A percentile compares a stretch with the other conserved stretches of the same genome.
Evolutionary conservation across 345 rosid genomes (phyloP).

Genomic region (Eucalyptus shirleyi): DNA sequence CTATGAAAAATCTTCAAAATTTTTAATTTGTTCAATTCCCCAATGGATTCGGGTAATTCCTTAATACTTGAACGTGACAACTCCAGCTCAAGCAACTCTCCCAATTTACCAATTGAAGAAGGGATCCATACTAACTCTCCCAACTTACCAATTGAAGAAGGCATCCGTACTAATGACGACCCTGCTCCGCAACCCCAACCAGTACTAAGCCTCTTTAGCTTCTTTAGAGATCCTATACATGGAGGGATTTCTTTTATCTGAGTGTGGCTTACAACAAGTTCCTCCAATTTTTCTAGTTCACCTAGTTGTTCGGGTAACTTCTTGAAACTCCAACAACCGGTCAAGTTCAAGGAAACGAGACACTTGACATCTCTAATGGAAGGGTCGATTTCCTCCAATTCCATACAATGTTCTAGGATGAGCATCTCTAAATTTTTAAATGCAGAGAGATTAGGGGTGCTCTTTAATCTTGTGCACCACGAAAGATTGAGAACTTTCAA

Average conservation of each 20-base stretch:
- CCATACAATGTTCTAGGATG: rapidly evolving
- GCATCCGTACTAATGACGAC: not conserved
- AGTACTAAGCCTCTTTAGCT: not conserved
- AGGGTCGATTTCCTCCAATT: not conserved
- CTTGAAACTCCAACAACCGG: rapidly evolving
- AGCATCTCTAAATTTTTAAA: not conserved
- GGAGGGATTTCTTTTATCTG: rapidly evolving
- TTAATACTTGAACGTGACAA: rapidly evolving
- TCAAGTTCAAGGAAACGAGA: not conserved
- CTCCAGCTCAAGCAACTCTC: rapidly evolving
- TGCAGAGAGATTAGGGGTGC: rapidly evolving
- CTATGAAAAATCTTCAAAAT: rapidly evolving
- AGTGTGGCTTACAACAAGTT: rapidly evolving
- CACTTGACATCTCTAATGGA: not conserved
- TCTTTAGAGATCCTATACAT: too few relatives aligned
- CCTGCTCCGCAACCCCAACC: too few relatives aligned
- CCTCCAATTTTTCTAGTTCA: too few relatives aligned
- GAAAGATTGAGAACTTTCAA: not conserved
- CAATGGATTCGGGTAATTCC: not conserved
- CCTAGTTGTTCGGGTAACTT: too few relatives aligned
- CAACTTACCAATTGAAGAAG: not conserved
- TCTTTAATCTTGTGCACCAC: rapidly evolving
- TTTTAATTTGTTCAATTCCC: not conserved
- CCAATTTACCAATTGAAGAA: not conserved
- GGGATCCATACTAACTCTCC: not conserved